Base-by-base conservation (phyloP, 306 rosid genomes). In the Vigna radiata region DNA sequence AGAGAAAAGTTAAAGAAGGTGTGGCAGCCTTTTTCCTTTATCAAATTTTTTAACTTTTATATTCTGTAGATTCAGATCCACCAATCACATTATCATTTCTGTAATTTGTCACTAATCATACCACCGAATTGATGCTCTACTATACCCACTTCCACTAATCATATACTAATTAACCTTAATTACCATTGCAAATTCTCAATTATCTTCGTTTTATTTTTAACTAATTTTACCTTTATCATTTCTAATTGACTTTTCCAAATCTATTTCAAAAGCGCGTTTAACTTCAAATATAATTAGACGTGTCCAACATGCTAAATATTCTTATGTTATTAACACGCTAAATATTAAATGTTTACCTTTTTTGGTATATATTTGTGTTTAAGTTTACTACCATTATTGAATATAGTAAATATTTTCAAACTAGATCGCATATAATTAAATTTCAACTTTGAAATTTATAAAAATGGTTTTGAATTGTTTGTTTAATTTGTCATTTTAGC, bases 61-160 rank as follows among this genome's bases (percentile, higher is more conserved):
- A 78, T 49, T 76, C 59, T 21, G 66, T 79, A 89, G 93, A 89
- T 92, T 85, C 79, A 86, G 93, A 89, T 92, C 96, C 81, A 82
- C 91, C 83, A 75, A 88, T 83, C 47, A 58, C 54, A 82, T n/a
- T n/a, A 73, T 7, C 52, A 68, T 70, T 29, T 60, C 37, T 52
- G 60, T 60, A 46, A 71, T 75, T 77, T 54, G 44, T 69, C 76
- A 70, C 70, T 60, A 81, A 76, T 62, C 55, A 55, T 50, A 48
- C 70, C 53, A 48, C 70, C 53, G 68, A 52, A 39, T 61, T 37
- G 74, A 73, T 41, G 63, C 8, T 73, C 33, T 66, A 68, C 68
- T 46, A 41, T 18, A 67, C 56, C 56, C 80, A 47, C 62, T 47
- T 17, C 19, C 2, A 59, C 1, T 21, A 39, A 66, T 65, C 16